These are phyloP conservation scores for Metarhizium humberi DNA, from an alignment of 2,329 filamentous ascomycete species.

Conservation along the genomic window DNA sequence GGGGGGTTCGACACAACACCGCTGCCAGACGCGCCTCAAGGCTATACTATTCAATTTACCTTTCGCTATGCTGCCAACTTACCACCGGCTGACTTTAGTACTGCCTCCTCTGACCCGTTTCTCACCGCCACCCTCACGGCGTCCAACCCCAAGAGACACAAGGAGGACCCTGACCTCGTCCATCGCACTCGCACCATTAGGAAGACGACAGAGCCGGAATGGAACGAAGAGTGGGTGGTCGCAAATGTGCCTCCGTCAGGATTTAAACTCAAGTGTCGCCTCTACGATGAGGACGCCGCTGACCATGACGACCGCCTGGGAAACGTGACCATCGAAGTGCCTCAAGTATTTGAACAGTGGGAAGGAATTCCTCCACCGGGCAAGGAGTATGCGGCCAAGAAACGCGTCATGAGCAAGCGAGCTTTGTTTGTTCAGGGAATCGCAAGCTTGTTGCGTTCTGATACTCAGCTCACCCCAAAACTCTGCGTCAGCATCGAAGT, in stretches of 20 bases:
- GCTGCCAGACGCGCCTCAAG: conserved; percentile 62
- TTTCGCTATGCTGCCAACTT: conserved; percentile 76
- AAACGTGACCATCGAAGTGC: conserved; percentile 65
- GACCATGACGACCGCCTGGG: conserved; percentile 84
- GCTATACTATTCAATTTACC: conserved; percentile 77
- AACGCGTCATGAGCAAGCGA: conserved; percentile 77
- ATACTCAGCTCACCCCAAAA: conserved; percentile 58
- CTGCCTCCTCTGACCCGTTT: conserved; percentile 75
- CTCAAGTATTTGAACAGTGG: conserved; percentile 55
- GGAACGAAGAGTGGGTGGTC: conserved; percentile 81
- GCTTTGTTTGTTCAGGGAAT: conserved; percentile 69
- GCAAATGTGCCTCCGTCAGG: conserved; percentile 75
- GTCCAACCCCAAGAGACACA: conserved; percentile 64
- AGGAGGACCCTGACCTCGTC: conserved; percentile 69
- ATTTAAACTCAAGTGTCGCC: conserved; percentile 73
- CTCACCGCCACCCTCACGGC: conserved; percentile 67
- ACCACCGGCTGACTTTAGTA: conserved; percentile 70
- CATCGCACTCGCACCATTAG: conserved; percentile 71
- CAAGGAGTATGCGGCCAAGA: conserved; percentile 63
- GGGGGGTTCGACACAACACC: conserved; percentile 77
- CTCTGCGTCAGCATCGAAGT: conserved; percentile 67
- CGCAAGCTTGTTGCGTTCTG: conserved; percentile 50
- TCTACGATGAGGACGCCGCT: conserved; percentile 84
- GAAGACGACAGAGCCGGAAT: conserved; percentile 62
- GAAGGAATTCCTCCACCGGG: conserved; percentile 50